These are phyloP conservation scores for Podospora tetraspora DNA, from an alignment of 495 filamentous ascomycete species.

Conservation along the genomic window DNA sequence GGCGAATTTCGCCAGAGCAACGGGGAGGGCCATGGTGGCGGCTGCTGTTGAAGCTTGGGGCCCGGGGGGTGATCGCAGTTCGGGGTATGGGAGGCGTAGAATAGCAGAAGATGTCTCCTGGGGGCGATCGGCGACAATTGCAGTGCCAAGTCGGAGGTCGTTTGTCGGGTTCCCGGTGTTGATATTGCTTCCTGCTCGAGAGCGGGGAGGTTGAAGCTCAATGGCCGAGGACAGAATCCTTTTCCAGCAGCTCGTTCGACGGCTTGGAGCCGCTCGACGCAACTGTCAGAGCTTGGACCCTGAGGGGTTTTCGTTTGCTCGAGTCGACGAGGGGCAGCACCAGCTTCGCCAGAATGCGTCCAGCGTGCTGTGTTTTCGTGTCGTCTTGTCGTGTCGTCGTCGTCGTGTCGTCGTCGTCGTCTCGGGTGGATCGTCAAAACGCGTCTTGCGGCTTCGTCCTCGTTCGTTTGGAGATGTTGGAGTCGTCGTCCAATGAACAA, in stretches of 20 bases:
- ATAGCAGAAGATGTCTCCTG: too few species aligned
- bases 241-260: background rate
- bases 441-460: background rate
- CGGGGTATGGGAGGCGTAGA: too few species aligned
- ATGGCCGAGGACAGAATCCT: background rate
- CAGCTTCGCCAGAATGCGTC: background rate
- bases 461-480: background rate
- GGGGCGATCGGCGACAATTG: too few species aligned
- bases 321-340: background rate
- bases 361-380: background rate
- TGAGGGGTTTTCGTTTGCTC: conserved; percentile 8
- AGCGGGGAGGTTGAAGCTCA: background rate
- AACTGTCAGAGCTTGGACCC: background rate
- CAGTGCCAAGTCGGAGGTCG: too few species aligned
- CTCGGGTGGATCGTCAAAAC: conserved; percentile 1
- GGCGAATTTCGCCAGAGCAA: conserved; percentile 17
- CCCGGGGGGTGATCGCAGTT: background rate
- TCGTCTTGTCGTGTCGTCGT: conserved; percentile 7
- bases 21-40: conserved; percentile 3
- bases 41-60: background rate
- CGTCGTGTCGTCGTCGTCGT: background rate
- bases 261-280: background rate
- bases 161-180: background rate
- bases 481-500: background rate
- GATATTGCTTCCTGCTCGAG: background rate